Evolutionary conservation across 495 filamentous ascomycete genomes (phyloP), one percentile per base, ranked within the genome.

Genomic region (Cercophora sp.): DNA sequence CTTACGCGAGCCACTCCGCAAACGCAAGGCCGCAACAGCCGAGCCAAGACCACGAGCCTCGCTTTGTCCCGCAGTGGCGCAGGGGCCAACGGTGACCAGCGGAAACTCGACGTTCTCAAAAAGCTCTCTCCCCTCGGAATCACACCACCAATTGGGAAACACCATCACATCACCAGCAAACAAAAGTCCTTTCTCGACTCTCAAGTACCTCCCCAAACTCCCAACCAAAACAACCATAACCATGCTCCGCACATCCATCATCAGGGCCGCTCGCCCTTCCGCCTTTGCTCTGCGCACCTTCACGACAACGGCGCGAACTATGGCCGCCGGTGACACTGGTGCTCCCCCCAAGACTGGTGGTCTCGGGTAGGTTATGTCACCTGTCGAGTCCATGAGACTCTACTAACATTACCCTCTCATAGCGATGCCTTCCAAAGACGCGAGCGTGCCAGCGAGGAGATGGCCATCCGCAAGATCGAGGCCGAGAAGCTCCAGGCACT

Each of bases 391-490:
- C 32, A 51, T n/a, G 11, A 16, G 25, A n/a, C 18, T 43, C n/a
- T 41, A 13, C 16, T 26, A 29, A 29, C 35, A 41, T 11, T 11
- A 39, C 6, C 11, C 15, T 11, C 47, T 25, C 10, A 49, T 19
- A 92, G 91, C 54, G 93, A 99, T 67, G 78, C 85, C 44, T 99
- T 96, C 81, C 86, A 85, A 66, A 83, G 84, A 67, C 89, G 93
- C 59, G 93, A 99, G 74, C 84, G 84, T 56, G 92, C 92, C 54
- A 78, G 77, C 65, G 93, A 99, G 73, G 83, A 87, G 65, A 79
- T 79, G 56, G 86, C 87, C 75, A 88, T 99, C 71, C 75, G 80
- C 46, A 75, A 88, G 76, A 84, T 87, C 62, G 93, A 99, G 80
- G 76, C 81, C 68, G 80, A 86, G 73, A 96, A 96, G 87, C 83